phyloP scores from a whole-genome alignment of 805 yeast genomes.

The Huiozyma naganishii region DNA sequence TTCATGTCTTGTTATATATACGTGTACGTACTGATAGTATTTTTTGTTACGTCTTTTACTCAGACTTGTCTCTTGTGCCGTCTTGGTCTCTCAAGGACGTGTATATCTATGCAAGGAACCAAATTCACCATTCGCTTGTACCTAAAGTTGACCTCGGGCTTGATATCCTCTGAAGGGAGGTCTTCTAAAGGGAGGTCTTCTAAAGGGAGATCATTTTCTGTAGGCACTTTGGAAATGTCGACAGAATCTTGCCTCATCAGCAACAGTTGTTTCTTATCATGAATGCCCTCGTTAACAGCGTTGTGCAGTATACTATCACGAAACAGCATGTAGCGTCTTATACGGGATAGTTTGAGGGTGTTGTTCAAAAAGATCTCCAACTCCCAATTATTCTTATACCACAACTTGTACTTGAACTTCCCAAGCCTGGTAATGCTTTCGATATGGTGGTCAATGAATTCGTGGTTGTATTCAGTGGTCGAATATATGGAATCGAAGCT shows the following conservation, averaged over 20 bases:
- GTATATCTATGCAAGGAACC: slow-evolving; percentile 21
- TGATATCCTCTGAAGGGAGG: not conserved
- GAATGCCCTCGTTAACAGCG: not conserved
- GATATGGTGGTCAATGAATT: slow-evolving; percentile 8
- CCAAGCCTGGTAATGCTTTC: slow-evolving; percentile 18
- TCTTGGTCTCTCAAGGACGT: slow-evolving; percentile 24
- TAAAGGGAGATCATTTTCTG: not conserved
- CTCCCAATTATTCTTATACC: slow-evolving; percentile 23
- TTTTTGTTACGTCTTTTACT: too few relatives aligned
- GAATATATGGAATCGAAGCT: slow-evolving; percentile 7
- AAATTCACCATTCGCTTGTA: slow-evolving; percentile 17
- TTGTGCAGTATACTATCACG: slow-evolving; percentile 4
- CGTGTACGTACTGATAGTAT: too few relatives aligned
- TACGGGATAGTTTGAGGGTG: slow-evolving; percentile 14
- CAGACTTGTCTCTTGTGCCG: slow-evolving; percentile 7
- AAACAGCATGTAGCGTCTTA: slow-evolving; percentile 17
- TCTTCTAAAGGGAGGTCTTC: not conserved
- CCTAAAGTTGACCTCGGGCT: slow-evolving; percentile 16
- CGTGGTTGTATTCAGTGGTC: not conserved
- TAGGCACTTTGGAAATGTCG: not conserved
- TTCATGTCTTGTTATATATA: too few relatives aligned
- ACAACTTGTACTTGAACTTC: slow-evolving; percentile 18
- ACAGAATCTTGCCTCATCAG: not conserved
- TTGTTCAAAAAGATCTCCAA: slow-evolving; percentile 22
- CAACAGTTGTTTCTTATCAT: too few relatives aligned